phyloP scores from a whole-genome alignment of 1,284 basidiomycete species.

The Ceratobasidium papillatum region DNA sequence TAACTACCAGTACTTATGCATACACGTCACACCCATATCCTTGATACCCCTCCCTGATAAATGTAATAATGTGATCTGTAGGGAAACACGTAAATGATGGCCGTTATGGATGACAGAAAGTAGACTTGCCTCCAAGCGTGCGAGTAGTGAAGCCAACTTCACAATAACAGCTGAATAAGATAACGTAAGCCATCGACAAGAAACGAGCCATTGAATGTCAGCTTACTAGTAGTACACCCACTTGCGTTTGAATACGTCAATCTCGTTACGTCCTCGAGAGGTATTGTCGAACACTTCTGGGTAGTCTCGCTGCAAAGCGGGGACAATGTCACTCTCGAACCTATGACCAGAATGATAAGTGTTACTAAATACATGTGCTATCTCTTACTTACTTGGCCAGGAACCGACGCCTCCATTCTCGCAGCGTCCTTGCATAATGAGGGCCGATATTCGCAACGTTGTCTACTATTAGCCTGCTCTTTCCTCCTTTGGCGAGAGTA shows the following conservation, averaged over 20 bases:
- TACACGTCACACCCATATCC: slow-evolving; percentile 51
- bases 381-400: slow-evolving; percentile 49
- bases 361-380: neutral
- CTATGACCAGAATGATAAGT: slow-evolving; percentile 43
- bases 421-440: slow-evolving; percentile 82
- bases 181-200: neutral
- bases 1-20: slow-evolving; percentile 27
- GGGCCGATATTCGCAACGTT: slow-evolving; percentile 81
- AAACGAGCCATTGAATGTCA: no score
- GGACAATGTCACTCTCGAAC: slow-evolving; percentile 71
- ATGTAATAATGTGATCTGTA: slow-evolving; percentile 66
- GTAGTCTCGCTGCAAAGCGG: slow-evolving; percentile 70
- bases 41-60: slow-evolving; percentile 65
- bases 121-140: slow-evolving; percentile 66
- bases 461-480: slow-evolving; percentile 71
- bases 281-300: slow-evolving; percentile 61
- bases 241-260: slow-evolving; percentile 80
- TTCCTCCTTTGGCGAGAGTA: slow-evolving; percentile 64
- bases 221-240: slow-evolving; percentile 71
- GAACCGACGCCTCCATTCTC: slow-evolving; percentile 81
- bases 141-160: slow-evolving; percentile 78
- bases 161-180: slow-evolving; percentile 67
- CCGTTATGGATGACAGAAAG: neutral
- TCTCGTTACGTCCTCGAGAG: slow-evolving; percentile 60
- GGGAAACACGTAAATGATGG: slow-evolving; percentile 24